phyloP scores from a whole-genome alignment of 2,329 filamentous ascomycete species.

The Diplodia mutila region DNA sequence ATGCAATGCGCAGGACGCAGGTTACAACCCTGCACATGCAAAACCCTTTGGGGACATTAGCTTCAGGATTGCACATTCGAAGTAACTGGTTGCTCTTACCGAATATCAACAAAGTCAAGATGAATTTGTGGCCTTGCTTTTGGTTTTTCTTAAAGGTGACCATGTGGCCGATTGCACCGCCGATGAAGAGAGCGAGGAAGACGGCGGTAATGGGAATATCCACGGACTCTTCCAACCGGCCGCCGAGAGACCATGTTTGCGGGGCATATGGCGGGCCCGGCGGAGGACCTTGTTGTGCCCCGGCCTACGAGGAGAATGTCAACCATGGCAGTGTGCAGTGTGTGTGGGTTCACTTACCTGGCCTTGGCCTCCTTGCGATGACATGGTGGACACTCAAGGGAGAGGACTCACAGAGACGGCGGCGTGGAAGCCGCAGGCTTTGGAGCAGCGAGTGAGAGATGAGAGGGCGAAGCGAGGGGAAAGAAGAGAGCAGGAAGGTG shows the following conservation, averaged over 20 bases:
- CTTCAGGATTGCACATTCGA: no score
- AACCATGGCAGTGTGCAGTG: no score
- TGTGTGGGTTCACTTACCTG: not conserved
- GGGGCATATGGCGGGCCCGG: conserved; percentile 36
- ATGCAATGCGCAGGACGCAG: conserved; percentile 43
- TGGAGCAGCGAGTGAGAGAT: not conserved
- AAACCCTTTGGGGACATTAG: conserved; percentile 39
- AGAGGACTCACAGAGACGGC: not conserved
- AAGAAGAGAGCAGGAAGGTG: not conserved
- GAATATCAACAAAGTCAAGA: conserved; percentile 46
- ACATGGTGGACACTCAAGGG: conserved; percentile 13
- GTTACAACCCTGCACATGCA: conserved; percentile 50
- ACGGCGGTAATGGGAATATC: conserved; percentile 49
- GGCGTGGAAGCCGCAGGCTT: not conserved
- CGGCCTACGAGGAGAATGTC: not conserved
- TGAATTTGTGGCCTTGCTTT: conserved; percentile 46
- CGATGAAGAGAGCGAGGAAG: conserved; percentile 48
- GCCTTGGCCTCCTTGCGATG: conserved; percentile 3
- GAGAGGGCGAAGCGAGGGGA: not conserved
- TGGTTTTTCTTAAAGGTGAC: conserved; percentile 46
- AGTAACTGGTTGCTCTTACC: no score
- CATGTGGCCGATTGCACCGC: conserved; percentile 47
- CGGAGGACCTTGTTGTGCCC: not conserved
- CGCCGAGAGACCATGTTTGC: conserved; percentile 42
- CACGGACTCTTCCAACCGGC: conserved; percentile 38